These are phyloP conservation scores for Alternaria dauci DNA, from an alignment of 2,329 filamentous ascomycete genomes.

Conservation along the genomic window DNA sequence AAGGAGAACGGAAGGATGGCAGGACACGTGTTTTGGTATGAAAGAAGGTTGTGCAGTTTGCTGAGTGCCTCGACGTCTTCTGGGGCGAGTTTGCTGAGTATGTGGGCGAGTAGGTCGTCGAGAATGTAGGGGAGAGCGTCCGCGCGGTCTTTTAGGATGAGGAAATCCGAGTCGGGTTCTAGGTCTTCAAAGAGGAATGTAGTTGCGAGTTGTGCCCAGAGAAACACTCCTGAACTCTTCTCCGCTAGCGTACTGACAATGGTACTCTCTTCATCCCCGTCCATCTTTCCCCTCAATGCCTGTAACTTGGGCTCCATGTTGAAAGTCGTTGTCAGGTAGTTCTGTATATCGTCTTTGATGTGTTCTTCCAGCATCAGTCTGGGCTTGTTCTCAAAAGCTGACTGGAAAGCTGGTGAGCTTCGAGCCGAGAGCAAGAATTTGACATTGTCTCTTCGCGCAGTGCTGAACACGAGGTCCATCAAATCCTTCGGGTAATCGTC, in stretches of 20 bases:
- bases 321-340: slow-evolving; percentile 23
- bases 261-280: slow-evolving; percentile 31
- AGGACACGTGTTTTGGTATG: slow-evolving; percentile 26
- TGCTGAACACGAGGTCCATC: slow-evolving; percentile 28
- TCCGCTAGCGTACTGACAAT: slow-evolving; percentile 33
- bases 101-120: slow-evolving; percentile 35
- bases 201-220: slow-evolving; percentile 39
- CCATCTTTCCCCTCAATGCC: slow-evolving; percentile 31
- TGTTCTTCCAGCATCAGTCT: slow-evolving; percentile 33
- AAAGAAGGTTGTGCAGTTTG: slow-evolving; percentile 35
- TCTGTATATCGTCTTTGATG: slow-evolving; percentile 31
- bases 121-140: slow-evolving; percentile 36
- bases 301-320: slow-evolving; percentile 15
- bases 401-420: slow-evolving; percentile 28
- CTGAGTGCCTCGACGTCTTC: slow-evolving; percentile 29
- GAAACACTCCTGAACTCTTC: slow-evolving; percentile 37
- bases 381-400: slow-evolving; percentile 34
- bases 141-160: slow-evolving; percentile 32
- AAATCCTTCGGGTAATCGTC: slow-evolving; percentile 33
- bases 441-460: slow-evolving; percentile 38
- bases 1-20: slow-evolving; percentile 38
- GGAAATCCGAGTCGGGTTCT: slow-evolving; percentile 32
- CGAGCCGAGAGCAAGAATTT: slow-evolving; percentile 46
- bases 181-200: slow-evolving; percentile 32
- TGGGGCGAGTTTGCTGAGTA: slow-evolving; percentile 32